These are phyloP conservation scores for Pulveroboletus ravenelii DNA, from an alignment of 768 basidiomycete genomes.

Conservation along the genomic window DNA sequence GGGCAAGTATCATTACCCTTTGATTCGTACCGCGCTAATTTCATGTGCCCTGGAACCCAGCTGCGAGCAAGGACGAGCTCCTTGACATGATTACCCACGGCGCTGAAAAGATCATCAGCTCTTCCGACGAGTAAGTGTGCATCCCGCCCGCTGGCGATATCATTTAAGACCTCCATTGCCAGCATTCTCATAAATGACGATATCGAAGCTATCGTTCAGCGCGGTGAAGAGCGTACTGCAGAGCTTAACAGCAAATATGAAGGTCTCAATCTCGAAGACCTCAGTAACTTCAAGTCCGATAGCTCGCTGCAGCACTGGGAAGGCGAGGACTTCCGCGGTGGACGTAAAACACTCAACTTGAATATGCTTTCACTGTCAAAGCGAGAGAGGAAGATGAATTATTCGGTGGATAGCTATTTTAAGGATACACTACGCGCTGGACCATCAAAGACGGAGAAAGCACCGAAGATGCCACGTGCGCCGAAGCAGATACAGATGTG, in stretches of 20 bases:
- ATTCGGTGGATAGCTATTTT: conserved; percentile 94
- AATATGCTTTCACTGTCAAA: conserved; percentile 86
- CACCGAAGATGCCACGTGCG: conserved; percentile 75
- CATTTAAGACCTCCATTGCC: neutral
- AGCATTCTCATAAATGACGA: conserved; percentile 81
- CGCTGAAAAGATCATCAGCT: conserved; percentile 93
- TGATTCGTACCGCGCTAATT: neutral
- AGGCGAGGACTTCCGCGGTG: conserved; percentile 87
- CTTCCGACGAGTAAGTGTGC: conserved; percentile 57
- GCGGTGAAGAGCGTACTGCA: conserved; percentile 85
- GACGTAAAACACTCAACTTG: conserved; percentile 68
- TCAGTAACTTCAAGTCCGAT: conserved; percentile 96
- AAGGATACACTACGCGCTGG: conserved; percentile 84
- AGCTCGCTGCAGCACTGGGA: conserved; percentile 92
- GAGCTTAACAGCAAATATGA: conserved; percentile 92
- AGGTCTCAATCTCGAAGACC: conserved; percentile 84
- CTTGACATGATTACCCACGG: conserved; percentile 98
- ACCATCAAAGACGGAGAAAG: conserved; percentile 75
- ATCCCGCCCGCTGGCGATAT: neutral
- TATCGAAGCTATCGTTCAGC: conserved; percentile 89
- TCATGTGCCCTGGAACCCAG: conserved; percentile 34
- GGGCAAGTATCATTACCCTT: conserved; percentile 38
- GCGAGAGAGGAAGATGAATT: conserved; percentile 89
- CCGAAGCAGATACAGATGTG: conserved; percentile 86
- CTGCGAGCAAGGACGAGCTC: conserved; percentile 91